These are phyloP conservation scores for Iris pallida DNA, from an alignment of 116 monocot species.

Conservation along the genomic window DNA sequence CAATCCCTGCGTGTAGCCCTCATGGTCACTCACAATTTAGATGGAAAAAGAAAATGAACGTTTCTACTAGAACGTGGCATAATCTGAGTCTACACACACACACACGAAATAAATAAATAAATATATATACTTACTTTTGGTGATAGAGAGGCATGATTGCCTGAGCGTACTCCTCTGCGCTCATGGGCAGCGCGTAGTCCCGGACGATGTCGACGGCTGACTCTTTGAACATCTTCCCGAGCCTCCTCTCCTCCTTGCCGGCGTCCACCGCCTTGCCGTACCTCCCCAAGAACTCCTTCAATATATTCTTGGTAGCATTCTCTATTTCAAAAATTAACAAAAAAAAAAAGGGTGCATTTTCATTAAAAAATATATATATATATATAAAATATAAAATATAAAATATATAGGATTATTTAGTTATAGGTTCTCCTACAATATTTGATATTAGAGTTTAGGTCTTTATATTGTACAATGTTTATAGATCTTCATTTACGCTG, in stretches of 20 bases:
- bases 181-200: conserved; percentile 58
- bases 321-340: conserved; percentile 15
- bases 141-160: conserved; percentile 43
- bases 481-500: no score
- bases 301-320: conserved; percentile 31
- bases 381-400: background rate
- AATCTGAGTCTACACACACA: no score
- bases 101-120: background rate
- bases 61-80: no score
- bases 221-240: conserved; percentile 57
- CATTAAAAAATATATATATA: background rate
- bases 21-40: no score
- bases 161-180: conserved; percentile 41
- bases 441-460: no score
- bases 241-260: conserved; percentile 45
- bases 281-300: conserved; percentile 54
- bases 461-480: no score
- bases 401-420: no score
- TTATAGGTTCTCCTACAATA: no score
- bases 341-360: background rate
- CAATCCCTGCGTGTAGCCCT: no score
- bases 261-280: conserved; percentile 52
- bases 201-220: conserved; percentile 41
- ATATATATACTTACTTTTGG: conserved; percentile 23
- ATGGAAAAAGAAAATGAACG: no score